phyloP scores from a whole-genome alignment of 257 asterid genomes.

The Solanum infundibuliforme region DNA sequence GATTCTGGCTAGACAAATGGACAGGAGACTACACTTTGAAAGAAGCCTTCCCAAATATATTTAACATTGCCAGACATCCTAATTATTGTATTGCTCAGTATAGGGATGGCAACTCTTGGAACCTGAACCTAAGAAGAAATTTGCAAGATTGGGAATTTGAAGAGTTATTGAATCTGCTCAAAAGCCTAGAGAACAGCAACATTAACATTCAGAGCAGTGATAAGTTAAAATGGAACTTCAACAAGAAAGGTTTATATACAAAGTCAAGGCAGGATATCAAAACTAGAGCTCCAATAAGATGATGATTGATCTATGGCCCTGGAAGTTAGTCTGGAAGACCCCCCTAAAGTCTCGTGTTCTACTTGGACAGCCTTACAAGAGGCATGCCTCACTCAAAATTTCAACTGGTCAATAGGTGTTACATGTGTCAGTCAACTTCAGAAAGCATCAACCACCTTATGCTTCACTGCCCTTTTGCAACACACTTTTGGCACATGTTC shows the following conservation, averaged over 20 bases:
- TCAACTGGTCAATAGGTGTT: not conserved
- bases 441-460: not conserved
- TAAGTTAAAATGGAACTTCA: not conserved
- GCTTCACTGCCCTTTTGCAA: not conserved
- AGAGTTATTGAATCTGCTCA: not conserved
- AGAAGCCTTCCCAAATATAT: too few relatives aligned
- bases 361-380: not conserved
- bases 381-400: not conserved
- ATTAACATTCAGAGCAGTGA: not conserved
- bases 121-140: not conserved
- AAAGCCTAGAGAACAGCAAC: not conserved
- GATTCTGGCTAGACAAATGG: not conserved
- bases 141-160: not conserved
- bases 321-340: not conserved
- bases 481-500: too few relatives aligned
- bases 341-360: not conserved
- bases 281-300: not conserved
- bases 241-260: not conserved
- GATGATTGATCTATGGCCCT: not conserved
- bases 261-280: not conserved
- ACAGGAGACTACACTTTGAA: too few relatives aligned
- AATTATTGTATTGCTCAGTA: not conserved
- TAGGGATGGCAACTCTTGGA: not conserved
- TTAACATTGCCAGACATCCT: too few relatives aligned
- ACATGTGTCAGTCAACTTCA: not conserved